A percentile compares a stretch with the other conserved stretches of the same genome.
Evolutionary conservation across 768 basidiomycete genomes (phyloP).

Genomic region (Tulasnella sp.): DNA sequence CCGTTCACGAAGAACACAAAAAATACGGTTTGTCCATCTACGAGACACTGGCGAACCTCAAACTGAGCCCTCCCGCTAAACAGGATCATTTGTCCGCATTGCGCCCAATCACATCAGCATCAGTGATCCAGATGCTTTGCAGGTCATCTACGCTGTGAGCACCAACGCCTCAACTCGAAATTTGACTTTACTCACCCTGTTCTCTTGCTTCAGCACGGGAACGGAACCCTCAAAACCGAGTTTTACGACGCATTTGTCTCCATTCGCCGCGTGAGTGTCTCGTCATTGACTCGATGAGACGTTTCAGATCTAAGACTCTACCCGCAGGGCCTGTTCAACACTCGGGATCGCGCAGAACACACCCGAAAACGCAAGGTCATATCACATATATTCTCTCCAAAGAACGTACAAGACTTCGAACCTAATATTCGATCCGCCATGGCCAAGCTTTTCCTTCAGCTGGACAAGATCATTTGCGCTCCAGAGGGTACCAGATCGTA

Average conservation of each 20-base stretch:
- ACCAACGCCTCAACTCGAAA: not conserved
- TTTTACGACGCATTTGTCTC: slow-evolving; percentile 74
- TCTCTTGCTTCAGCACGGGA: slow-evolving; percentile 45
- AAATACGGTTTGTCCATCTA: slow-evolving; percentile 46
- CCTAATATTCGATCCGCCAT: slow-evolving; percentile 59
- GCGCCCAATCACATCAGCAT: slow-evolving; percentile 71
- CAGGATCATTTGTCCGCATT: slow-evolving; percentile 56
- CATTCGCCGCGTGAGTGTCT: slow-evolving; percentile 36
- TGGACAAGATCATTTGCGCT: slow-evolving; percentile 52
- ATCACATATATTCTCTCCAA: slow-evolving; percentile 73
- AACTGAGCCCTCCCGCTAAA: not conserved
- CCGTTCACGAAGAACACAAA: slow-evolving; percentile 59
- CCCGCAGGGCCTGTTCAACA: slow-evolving; percentile 55
- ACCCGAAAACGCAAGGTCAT: slow-evolving; percentile 87
- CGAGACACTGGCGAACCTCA: not conserved
- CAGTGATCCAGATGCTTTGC: slow-evolving; percentile 65
- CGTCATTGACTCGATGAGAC: slow-evolving; percentile 15
- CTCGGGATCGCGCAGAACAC: slow-evolving; percentile 65
- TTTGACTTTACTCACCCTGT: not conserved
- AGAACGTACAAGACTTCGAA: slow-evolving; percentile 78
- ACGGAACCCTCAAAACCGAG: slow-evolving; percentile 66
- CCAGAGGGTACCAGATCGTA: not conserved
- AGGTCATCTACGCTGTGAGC: slow-evolving; percentile 48
- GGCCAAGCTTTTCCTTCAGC: slow-evolving; percentile 48
- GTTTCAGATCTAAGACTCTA: slow-evolving; percentile 4